Base-by-base conservation (phyloP, 257 asterid genomes). In the Solanum lignicaule region DNA sequence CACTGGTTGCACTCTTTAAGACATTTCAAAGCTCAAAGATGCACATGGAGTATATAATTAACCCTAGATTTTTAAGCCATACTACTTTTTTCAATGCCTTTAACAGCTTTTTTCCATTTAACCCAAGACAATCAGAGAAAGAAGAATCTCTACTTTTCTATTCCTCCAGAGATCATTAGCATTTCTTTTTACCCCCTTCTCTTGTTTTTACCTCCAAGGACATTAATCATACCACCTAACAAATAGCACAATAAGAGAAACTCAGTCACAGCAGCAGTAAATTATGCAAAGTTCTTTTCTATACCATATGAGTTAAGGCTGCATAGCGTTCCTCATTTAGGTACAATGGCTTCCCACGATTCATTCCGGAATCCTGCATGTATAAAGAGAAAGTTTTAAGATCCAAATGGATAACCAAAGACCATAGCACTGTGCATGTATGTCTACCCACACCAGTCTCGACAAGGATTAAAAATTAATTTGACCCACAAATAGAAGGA, bases 281-380 rank as follows among this genome's bases (percentile, higher is more conserved):
- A 43, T 81, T 46, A 9, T 81, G 85, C 85, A 46, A 81, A 43
- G 39, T 9, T 39, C 23, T 9, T 46, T 38, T 46, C 20, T 81
- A 29, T 95, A 97, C 99, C 99, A 97, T 95, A 68, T 94, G 96
- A 84, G 95, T 91, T 73, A 97, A 92, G 87, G 96, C 94, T 33
- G 99, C 98, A 71, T 96, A 97, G 88, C 99, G 96, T 88, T 97
- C 99, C 92, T 97, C 94, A 83, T 94, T 97, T 73, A 97, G 91
- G 90, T 90, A 96, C 93, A 97, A 90, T 7, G 99, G 99, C 90
- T 96, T 97, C 39, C 99, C 99, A 83, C 99, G 92, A 76, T 79
- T 89, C 98, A 97, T 94, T 58, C 94, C 99, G 38, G 88, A 89
- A 90, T 96, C 99, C 99, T 97, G 96, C 69, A 82, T 9, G 86